These are phyloP conservation scores for Nepenthes alata DNA, from an alignment of 179 eudicot species.

Conservation along the genomic window DNA sequence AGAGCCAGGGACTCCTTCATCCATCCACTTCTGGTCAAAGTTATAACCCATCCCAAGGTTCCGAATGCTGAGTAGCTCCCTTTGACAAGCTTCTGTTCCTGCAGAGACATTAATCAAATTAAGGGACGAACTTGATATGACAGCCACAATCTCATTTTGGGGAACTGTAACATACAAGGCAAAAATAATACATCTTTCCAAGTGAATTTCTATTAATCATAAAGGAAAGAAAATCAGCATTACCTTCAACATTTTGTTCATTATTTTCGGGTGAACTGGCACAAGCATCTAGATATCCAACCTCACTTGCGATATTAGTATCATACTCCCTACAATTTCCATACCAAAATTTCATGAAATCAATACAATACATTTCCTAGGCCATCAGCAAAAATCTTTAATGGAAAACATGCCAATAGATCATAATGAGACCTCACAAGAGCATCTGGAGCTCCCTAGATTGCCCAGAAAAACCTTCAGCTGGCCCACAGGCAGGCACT, in stretches of 20 bases:
- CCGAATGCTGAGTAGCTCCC: slow-evolving; percentile 33
- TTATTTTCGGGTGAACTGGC: slow-evolving; percentile 17
- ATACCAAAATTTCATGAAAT: slow-evolving; percentile 2
- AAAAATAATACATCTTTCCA: not conserved
- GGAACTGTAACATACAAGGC: not conserved
- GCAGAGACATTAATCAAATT: not conserved
- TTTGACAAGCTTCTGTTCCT: slow-evolving; percentile 35
- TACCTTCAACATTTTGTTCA: slow-evolving; percentile 38
- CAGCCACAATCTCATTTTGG: not conserved
- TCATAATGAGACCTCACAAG: slow-evolving; percentile 20
- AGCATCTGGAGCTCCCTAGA: slow-evolving; percentile 30
- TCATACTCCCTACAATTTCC: slow-evolving; percentile 19
- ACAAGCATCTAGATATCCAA: slow-evolving; percentile 18
- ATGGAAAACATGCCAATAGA: slow-evolving; percentile 1
- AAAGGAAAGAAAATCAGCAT: not conserved
- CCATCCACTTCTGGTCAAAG: slow-evolving; percentile 22
- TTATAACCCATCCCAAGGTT: slow-evolving; percentile 30
- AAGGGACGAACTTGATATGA: not conserved
- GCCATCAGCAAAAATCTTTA: not conserved
- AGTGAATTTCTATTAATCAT: not conserved
- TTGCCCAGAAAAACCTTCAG: slow-evolving; percentile 24
- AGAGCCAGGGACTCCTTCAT: slow-evolving; percentile 24
- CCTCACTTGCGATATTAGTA: slow-evolving; percentile 19
- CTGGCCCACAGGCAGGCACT: slow-evolving; percentile 11
- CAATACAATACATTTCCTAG: not conserved